phyloP scores from a whole-genome alignment of 768 basidiomycete genomes.

The Aureoboletus auriporus region DNA sequence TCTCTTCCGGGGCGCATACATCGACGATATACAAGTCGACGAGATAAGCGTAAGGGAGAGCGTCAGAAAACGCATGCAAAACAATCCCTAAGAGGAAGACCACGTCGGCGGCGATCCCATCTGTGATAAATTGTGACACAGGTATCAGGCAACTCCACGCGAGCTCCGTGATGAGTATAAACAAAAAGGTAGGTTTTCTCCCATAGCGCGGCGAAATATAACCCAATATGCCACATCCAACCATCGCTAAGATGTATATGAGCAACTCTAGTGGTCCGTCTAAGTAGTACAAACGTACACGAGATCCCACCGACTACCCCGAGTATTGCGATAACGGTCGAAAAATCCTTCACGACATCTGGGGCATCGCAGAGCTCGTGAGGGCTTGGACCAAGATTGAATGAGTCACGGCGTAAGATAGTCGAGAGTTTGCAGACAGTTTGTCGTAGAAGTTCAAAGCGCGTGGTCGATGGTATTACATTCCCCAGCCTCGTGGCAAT shows the following conservation, averaged over 20 bases:
- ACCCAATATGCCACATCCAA: conserved; percentile 19
- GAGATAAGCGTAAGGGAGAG: conserved; percentile 14
- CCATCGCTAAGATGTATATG: conserved; percentile 10
- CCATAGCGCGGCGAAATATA: conserved; percentile 24
- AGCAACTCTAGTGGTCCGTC: neutral
- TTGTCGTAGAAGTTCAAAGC: conserved; percentile 22
- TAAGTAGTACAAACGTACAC: conserved; percentile 11
- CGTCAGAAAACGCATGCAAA: conserved; percentile 8
- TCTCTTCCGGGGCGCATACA: conserved; percentile 18
- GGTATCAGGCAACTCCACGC: conserved; percentile 13
- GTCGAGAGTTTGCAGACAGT: conserved; percentile 26
- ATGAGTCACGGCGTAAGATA: conserved; percentile 5
- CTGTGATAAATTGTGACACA: conserved; percentile 13
- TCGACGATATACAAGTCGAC: conserved; percentile 29
- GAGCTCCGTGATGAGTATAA: conserved; percentile 6
- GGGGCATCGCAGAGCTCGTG: conserved; percentile 19
- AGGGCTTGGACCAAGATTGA: neutral
- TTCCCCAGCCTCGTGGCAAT: conserved; percentile 20
- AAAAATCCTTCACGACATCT: conserved; percentile 19
- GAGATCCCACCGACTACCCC: conserved; percentile 14
- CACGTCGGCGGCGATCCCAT: conserved; percentile 9
- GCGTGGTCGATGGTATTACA: conserved; percentile 23
- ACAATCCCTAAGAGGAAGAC: conserved; percentile 19
- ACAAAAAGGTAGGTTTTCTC: conserved; percentile 21
- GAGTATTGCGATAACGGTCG: conserved; percentile 16